These are phyloP conservation scores for Didymella pinodella DNA, from an alignment of 2,329 filamentous ascomycete species.

Conservation along the genomic window DNA sequence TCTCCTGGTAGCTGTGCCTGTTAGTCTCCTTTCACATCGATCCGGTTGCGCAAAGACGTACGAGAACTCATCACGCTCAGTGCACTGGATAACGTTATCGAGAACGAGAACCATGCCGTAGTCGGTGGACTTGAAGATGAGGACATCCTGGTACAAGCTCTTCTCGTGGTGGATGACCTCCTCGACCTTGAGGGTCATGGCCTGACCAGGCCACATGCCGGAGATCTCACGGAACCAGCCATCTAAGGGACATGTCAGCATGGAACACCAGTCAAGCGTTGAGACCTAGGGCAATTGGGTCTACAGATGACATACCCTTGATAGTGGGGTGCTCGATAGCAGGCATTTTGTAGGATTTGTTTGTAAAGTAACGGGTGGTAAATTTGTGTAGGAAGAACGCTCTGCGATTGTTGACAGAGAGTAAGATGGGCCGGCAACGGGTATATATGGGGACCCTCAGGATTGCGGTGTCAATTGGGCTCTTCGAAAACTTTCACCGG, in stretches of 20 bases:
- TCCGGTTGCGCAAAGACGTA: slow-evolving; percentile 50
- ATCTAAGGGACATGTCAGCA: slow-evolving; percentile 67
- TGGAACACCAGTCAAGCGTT: background rate
- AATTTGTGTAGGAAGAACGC: slow-evolving; percentile 4
- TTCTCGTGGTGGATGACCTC: slow-evolving; percentile 99
- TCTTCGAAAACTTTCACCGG: slow-evolving; percentile 30
- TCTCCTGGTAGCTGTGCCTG: slow-evolving; percentile 83
- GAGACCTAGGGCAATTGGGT: background rate
- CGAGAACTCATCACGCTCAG: slow-evolving; percentile 98
- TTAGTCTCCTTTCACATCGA: slow-evolving; percentile 25
- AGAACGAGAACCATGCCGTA: slow-evolving; percentile 95
- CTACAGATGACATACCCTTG: slow-evolving; percentile 62
- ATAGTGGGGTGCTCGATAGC: slow-evolving; percentile 77
- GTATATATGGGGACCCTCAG: slow-evolving; percentile 36
- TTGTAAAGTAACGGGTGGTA: slow-evolving; percentile 10
- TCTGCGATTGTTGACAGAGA: slow-evolving; percentile 19
- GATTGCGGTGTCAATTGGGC: slow-evolving; percentile 33
- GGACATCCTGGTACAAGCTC: slow-evolving; percentile 97
- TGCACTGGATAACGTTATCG: slow-evolving; percentile 99
- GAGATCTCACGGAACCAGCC: slow-evolving; percentile 99
- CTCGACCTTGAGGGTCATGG: slow-evolving; percentile 91
- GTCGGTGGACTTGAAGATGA: slow-evolving; percentile 98
- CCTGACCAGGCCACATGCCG: slow-evolving; percentile 98
- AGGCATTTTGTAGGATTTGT: slow-evolving; percentile 63
- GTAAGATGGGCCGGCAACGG: slow-evolving; percentile 22